phyloP scores from a whole-genome alignment of 176 grass and related monocot species.

The Oryza glumipatula region DNA sequence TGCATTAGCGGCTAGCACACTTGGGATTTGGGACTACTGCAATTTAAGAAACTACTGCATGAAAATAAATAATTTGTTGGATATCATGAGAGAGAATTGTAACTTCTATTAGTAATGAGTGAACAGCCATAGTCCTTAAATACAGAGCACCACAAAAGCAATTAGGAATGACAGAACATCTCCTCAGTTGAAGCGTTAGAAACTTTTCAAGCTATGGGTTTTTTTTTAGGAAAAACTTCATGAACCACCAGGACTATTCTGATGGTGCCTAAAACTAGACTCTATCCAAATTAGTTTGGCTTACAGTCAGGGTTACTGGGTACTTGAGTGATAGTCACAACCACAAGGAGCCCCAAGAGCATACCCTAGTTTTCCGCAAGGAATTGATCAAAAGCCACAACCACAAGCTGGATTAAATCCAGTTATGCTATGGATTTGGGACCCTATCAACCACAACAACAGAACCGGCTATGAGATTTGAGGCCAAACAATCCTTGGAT shows the following conservation, averaged over 20 bases:
- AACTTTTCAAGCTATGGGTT: background rate
- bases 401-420: background rate
- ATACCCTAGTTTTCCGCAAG: background rate
- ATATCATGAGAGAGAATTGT: background rate
- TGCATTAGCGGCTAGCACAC: background rate
- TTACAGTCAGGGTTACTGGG: background rate
- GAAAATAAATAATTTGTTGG: background rate
- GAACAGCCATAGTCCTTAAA: background rate
- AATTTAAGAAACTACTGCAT: background rate
- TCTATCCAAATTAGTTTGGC: background rate
- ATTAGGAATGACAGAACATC: background rate
- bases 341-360: too few relatives aligned
- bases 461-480: slow-evolving; percentile 12
- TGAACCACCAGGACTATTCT: background rate
- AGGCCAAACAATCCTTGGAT: background rate
- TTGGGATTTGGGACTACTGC: background rate
- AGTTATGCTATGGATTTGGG: background rate
- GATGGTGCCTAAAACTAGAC: background rate
- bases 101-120: background rate
- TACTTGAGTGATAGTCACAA: background rate
- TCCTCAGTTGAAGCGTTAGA: background rate
- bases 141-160: background rate
- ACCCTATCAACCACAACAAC: background rate
- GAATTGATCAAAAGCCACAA: background rate
- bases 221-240: background rate